Base-by-base conservation (phyloP, 345 rosid genomes). In the Iberis pinnata region DNA sequence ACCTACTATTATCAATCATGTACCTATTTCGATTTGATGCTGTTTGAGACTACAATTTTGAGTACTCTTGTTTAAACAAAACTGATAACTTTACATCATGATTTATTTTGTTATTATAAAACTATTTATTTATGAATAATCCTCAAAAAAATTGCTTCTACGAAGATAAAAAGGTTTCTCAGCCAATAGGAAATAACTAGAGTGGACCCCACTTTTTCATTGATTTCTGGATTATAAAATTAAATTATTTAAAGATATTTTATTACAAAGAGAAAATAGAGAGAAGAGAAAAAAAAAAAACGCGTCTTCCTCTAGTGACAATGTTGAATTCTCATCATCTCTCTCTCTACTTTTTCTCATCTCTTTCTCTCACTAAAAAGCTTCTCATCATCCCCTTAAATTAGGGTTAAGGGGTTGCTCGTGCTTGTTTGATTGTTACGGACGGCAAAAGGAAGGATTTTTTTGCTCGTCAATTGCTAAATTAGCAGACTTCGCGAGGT, bases 271-370 rank as follows among this genome's bases (percentile, higher is more conserved):
- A 18, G 31, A 18, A 64, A 53, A 26, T 25, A 44, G 45, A 18
- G 36, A 57, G 43, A 53, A 9, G 10, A 29, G 55, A 49, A 42
- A 17, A 61, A 64, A 49, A 50, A 49, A 50, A 67, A 74, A 78
- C 81, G 88, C 87, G 86, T 84, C 76, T 78, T 75, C 58, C 69
- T 69, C 44, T n/a, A 68, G 64, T 63, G 53, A 53, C 73, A 33
- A 71, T 49, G 80, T 67, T 72, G 70, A 68, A 48, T 73, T 42
- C 12, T 52, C 65, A 15, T 29, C 33, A 26, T 41, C 49, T 70
- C 48, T 49, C 52, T 16, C 59, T 50, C 67, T 49, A 20, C 60
- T 50, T n/a, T n/a, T n/a, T n/a, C n/a, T 51, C 70, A 26, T 58
- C 60, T 27, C 31, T 53, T 54, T 67, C 66, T 53, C 71, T 60